phyloP scores from a whole-genome alignment of 148 eudicot species.

The Amaranthus hypochondriacus region DNA sequence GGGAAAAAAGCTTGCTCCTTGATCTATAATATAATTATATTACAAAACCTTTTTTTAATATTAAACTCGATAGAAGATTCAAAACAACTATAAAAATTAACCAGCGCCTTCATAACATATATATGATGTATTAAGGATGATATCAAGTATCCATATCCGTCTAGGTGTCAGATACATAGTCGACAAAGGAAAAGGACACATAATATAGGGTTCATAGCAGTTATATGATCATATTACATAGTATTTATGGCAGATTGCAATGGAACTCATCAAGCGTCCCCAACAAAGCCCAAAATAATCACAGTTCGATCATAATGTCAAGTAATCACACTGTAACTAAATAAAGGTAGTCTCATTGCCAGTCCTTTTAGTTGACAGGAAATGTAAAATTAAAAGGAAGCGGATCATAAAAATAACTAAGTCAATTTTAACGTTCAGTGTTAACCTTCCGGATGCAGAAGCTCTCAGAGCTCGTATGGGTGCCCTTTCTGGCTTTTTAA shows the following conservation, averaged over 20 bases:
- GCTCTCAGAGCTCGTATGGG: conserved; percentile 96
- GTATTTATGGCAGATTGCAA: background rate
- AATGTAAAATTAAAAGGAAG: conserved; percentile 1
- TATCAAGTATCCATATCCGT: background rate
- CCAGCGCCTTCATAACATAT: background rate
- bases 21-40: too few relatives aligned
- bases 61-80: background rate
- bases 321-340: background rate
- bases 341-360: background rate
- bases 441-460: conserved; percentile 97
- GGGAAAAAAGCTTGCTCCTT: too few relatives aligned
- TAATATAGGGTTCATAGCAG: background rate
- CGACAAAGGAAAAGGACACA: background rate
- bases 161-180: background rate
- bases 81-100: background rate
- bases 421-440: conserved; percentile 1
- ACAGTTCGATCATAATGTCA: background rate
- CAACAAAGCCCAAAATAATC: background rate
- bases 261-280: background rate
- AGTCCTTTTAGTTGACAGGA: background rate
- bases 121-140: background rate
- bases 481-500: conserved; percentile 97
- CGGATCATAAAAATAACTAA: background rate
- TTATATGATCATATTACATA: background rate
- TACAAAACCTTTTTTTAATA: too few relatives aligned